Evolutionary conservation across 805 yeast species (phyloP), one percentile per base, ranked within the genome.

Genomic region (Starmerella stigmatis): DNA sequence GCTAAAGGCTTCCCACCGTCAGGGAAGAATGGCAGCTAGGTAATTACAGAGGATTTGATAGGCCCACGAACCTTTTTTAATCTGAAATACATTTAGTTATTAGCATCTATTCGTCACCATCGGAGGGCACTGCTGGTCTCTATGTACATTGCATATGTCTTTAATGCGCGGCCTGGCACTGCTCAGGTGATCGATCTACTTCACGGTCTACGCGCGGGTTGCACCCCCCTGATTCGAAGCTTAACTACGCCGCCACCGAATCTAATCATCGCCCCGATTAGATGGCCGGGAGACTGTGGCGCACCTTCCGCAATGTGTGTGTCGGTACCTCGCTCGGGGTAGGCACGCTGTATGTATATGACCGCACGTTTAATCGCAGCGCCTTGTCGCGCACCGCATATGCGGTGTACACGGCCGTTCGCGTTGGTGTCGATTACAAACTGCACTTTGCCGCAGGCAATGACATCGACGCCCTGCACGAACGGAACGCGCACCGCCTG

Each of bases 361-460:
- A 75, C 53, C 57, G 62, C 9, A 52, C 57, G 23, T 53, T 60
- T 44, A 70, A 72, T 35, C 69, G 75, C n/a, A 73, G 79, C 1
- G 68, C 79, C 0, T 50, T 71, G 5, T 57, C 67, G 12, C 66
- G 92, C 51, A 72, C 84, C 0, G 44, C 63, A 1, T 63, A 78
- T 38, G 74, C 85, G 0, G 57, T 76, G 1, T 69, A 61, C 43
- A 66, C 67, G 1, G 54, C 52, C 13, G 31, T 46, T 9, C 29
- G 48, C 21, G 43, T 81, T 7, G 85, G 84, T 0, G 54, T 70
- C 27, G 80, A 79, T 54, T 83, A 81, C 61, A 76, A 75, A 58
- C 54, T 72, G 39, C 67, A 72, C 49, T 76, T 75, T 56, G 64
- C 62, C 20, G 70, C 67, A 28, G 65, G 64, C 15, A 50, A 64